Base-by-base conservation (phyloP, 768 basidiomycete species). In the Psilocybe azurescens region DNA sequence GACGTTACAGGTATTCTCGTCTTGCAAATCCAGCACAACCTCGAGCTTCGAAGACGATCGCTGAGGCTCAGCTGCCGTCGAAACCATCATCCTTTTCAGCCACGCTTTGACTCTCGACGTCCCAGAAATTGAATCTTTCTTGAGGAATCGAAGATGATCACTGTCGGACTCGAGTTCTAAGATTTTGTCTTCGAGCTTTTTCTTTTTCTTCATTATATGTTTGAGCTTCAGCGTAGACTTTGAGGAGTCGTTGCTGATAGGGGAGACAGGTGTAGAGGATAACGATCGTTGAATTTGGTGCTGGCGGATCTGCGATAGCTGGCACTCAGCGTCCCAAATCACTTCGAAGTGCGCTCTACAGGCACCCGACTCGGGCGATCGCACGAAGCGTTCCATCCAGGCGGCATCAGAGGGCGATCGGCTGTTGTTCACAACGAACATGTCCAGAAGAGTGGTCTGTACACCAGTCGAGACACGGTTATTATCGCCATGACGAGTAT, bases 21-120 rank as follows among this genome's bases (percentile, higher is more conserved):
- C 59, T 46, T 82, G 78, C 24, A 82, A 68, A 13, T 81, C 81
- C 24, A 76, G 69, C 20, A 77, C 75, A 24, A 83, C 70, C 59
- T 80, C 76, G 10, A 81, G 63, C 53, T 70, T 78, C 13, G 70
- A 57, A 2, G 75, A 65, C n/a, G 56, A 46, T 9, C 77, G 78
- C 24, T 79, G 77, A 2, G 75, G 70, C 7, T 75, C 65, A 30
- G 29, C 51, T 30, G 29, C 29, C 3, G 51, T 33, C 5, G 51
- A 10, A 13, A 13, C 51, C 51, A 89, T 77, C 63, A 88, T 88
- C 64, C 83, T 85, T 74, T 81, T 86, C 68, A 87, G 73, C 89
- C 89, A 90, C 4, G 83, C 79, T 65, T 85, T 88, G 49, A 90
- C 70, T 64, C 79, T 84, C 50, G 82, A 79, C 4, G 83, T 75